Base-by-base conservation (phyloP, 257 asterid genomes). In the Fraxinus anomala region DNA sequence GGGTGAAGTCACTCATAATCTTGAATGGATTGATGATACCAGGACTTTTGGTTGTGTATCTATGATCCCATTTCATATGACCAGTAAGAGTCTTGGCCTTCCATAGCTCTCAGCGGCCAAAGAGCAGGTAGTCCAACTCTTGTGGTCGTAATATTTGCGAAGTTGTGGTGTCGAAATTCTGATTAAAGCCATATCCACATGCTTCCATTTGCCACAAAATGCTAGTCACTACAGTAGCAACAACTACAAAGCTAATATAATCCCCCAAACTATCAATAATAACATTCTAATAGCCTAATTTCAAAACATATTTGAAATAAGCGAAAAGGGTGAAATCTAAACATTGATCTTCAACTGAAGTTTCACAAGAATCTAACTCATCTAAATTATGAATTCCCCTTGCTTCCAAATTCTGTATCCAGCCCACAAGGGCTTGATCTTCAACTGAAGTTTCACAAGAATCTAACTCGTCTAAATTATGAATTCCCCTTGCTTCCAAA, bases 101-200 rank as follows among this genome's bases (percentile, higher is more conserved):
- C 99, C 98, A 93, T 70, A 91, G 70, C 87, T 93, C 99, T 83
- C 96, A 84, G 73, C 97, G 98, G 63, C 98, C 98, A 75, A 98
- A 95, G 72, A 95, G 92, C 75, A 95, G 88, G 82, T 91, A 85
- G 88, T 95, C 99, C 93, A 95, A 86, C 91, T 93, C 99, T 73
- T 81, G 70, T 67, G 97, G 92, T 82, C 97, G 86, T 80, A 95
- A 95, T 81, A 93, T 95, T 89, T 95, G 98, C 56, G 91, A 88
- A 26, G 92, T 79, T 63, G 96, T 79, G 74, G 93, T 84, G 80
- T 93, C 99, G 82, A 95, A 93, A 74, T 93, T 97, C 97, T 91
- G 97, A 86, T 88, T 93, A 85, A 92, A 96, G 65, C 98, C 99
- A 76, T 94, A 86, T 96, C 93, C 88, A 87, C 92, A 93, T 33